Evolutionary conservation across 2,329 filamentous ascomycete species (phyloP).

Genomic region (Cryphonectria japonica): DNA sequence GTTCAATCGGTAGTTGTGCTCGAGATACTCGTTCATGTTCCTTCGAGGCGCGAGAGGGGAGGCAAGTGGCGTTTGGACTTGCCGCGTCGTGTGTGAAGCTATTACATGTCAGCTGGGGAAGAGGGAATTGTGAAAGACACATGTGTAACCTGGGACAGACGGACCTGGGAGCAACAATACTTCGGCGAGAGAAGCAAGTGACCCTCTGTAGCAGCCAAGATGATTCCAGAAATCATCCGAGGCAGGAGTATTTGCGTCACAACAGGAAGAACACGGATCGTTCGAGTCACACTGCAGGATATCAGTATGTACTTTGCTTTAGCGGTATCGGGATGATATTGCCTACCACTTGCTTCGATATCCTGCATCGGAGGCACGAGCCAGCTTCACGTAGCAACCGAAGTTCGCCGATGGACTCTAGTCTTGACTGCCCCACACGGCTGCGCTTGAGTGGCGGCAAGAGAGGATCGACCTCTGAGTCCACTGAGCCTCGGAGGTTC

Average conservation of each 20-base stretch:
- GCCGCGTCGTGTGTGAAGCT: slow-evolving; percentile 53
- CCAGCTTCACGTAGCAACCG: slow-evolving; percentile 51
- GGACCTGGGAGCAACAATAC: slow-evolving; percentile 53
- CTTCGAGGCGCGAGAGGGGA: slow-evolving; percentile 54
- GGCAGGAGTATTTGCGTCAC: slow-evolving; percentile 42
- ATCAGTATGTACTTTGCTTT: slow-evolving; percentile 22
- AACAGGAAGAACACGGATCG: slow-evolving; percentile 53
- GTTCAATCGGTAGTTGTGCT: slow-evolving; percentile 49
- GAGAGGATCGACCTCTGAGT: slow-evolving; percentile 54
- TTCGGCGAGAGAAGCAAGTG: slow-evolving; percentile 52
- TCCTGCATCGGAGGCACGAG: slow-evolving; percentile 57
- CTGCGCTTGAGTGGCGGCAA: slow-evolving; percentile 60
- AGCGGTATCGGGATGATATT: slow-evolving; percentile 26
- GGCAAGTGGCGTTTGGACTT: slow-evolving; percentile 53
- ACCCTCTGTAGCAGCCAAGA: slow-evolving; percentile 56
- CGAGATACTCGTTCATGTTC: slow-evolving; percentile 57
- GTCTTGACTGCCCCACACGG: slow-evolving; percentile 54
- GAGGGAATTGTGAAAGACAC: not conserved
- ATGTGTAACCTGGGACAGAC: slow-evolving; percentile 21
- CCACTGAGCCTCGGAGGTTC: slow-evolving; percentile 45
- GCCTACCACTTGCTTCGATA: slow-evolving; percentile 51
- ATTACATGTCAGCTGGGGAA: slow-evolving; percentile 19
- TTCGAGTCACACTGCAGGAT: slow-evolving; percentile 54
- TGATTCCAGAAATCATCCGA: slow-evolving; percentile 51
- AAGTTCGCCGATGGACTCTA: slow-evolving; percentile 62